These are phyloP conservation scores for Fusarium sarcochroum DNA, from an alignment of 2,329 filamentous ascomycete genomes.

Conservation along the genomic window DNA sequence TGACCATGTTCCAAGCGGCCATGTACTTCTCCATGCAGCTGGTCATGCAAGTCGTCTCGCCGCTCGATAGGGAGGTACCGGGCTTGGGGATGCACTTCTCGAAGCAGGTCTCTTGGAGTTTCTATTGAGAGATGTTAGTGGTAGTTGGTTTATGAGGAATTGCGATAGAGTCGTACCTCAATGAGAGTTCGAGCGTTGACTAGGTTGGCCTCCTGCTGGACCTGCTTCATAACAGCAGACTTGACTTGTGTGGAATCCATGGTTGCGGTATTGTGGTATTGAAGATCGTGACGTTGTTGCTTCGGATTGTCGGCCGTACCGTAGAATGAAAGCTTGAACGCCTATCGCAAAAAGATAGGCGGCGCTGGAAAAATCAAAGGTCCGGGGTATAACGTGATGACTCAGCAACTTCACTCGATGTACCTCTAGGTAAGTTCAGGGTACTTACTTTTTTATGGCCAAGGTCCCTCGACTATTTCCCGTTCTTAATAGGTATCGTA, in stretches of 20 bases:
- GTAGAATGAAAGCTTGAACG: slow-evolving; percentile 32
- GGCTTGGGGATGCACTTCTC: slow-evolving; percentile 81
- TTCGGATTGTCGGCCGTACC: slow-evolving; percentile 16
- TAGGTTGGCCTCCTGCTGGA: slow-evolving; percentile 74
- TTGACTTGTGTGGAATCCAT: slow-evolving; percentile 74
- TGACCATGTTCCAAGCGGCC: slow-evolving; percentile 82
- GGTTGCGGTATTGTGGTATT: slow-evolving; percentile 44
- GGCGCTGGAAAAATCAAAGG: slow-evolving; percentile 31
- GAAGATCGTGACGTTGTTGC: slow-evolving; percentile 37
- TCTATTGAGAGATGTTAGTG: slow-evolving; percentile 61
- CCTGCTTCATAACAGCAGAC: slow-evolving; percentile 74
- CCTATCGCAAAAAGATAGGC: slow-evolving; percentile 20
- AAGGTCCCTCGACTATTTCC: not conserved
- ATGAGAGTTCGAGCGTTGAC: slow-evolving; percentile 79
- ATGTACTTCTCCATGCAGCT: slow-evolving; percentile 91
- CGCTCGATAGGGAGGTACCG: slow-evolving; percentile 73
- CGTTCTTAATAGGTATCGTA: too few relatives aligned
- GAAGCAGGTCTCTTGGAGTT: slow-evolving; percentile 87
- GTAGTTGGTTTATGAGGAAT: slow-evolving; percentile 21
- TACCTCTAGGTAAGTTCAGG: too few relatives aligned
- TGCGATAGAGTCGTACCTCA: slow-evolving; percentile 63
- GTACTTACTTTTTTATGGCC: not conserved
- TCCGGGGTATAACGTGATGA: slow-evolving; percentile 24
- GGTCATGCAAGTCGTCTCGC: slow-evolving; percentile 79
- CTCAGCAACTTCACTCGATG: slow-evolving; percentile 21